These are phyloP conservation scores for Chrysoporthe austroafricana DNA, from an alignment of 2,329 filamentous ascomycete genomes.

Conservation along the genomic window DNA sequence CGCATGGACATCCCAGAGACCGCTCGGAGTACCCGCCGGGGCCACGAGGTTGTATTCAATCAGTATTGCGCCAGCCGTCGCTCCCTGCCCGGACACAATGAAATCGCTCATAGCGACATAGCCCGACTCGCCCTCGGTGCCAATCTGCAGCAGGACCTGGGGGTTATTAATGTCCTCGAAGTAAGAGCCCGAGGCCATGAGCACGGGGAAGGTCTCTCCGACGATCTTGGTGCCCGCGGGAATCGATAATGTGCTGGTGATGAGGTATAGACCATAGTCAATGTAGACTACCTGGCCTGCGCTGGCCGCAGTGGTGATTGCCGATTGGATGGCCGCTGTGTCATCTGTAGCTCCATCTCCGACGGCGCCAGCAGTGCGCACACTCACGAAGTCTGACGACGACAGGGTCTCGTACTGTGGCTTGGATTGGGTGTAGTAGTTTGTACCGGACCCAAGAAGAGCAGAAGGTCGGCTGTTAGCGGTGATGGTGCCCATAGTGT, in stretches of 20 bases:
- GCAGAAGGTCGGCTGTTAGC: constrained; percentile 52
- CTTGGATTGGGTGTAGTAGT: constrained; percentile 68
- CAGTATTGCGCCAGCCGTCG: constrained; percentile 68
- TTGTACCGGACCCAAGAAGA: constrained; percentile 51
- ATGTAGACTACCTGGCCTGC: constrained; percentile 58
- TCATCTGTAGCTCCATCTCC: constrained; percentile 64
- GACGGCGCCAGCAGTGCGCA: constrained; percentile 37
- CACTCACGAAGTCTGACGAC: constrained; percentile 60
- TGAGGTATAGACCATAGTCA: constrained; percentile 59
- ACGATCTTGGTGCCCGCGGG: constrained; percentile 54
- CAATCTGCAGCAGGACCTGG: constrained; percentile 65
- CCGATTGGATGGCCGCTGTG: constrained; percentile 60
- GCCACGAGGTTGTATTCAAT: constrained; percentile 72
- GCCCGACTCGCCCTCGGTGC: constrained; percentile 63
- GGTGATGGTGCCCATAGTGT: constrained; percentile 53
- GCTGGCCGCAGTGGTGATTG: constrained; percentile 55
- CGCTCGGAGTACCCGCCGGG: constrained; percentile 43
- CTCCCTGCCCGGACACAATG: constrained; percentile 69
- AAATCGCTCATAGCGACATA: constrained; percentile 72
- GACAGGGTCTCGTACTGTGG: constrained; percentile 68
- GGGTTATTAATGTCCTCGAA: constrained; percentile 65
- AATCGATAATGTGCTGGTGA: constrained; percentile 52
- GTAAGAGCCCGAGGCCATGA: constrained; percentile 57
- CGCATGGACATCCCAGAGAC: constrained; percentile 77
- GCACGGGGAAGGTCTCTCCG: constrained; percentile 58